phyloP scores from a whole-genome alignment of 2,329 filamentous ascomycete species.

The Teratosphaeria epicoccoides region DNA sequence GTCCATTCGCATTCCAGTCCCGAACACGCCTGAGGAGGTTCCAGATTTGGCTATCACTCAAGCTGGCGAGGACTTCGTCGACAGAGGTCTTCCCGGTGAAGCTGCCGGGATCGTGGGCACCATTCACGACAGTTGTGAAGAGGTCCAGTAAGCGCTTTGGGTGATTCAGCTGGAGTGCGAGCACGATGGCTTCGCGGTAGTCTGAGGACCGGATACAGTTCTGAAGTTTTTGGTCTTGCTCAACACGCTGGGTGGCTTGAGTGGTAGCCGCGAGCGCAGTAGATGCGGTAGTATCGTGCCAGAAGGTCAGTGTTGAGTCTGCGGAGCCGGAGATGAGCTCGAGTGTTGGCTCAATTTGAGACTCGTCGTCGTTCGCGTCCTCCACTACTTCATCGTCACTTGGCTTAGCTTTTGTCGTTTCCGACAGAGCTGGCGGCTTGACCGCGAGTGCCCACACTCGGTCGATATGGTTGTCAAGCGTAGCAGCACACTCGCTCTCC shows the following conservation, averaged over 20 bases:
- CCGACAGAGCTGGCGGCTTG: constrained; percentile 39
- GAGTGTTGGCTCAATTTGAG: constrained; percentile 33
- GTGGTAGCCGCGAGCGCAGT: constrained; percentile 66
- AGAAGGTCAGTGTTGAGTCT: constrained; percentile 89
- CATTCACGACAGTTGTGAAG: constrained; percentile 68
- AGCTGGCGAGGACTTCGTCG: constrained; percentile 67
- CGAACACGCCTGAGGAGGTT: constrained; percentile 68
- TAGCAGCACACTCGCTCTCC: constrained; percentile 73
- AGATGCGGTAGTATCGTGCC: constrained; percentile 78
- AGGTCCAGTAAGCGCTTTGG: constrained; percentile 75
- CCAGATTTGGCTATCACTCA: constrained; percentile 80
- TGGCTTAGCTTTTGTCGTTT: constrained; percentile 11
- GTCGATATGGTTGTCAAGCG: constrained; percentile 93
- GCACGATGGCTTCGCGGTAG: constrained; percentile 83
- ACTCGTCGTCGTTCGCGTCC: constrained; percentile 9
- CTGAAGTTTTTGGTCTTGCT: constrained; percentile 87
- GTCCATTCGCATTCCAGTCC: constrained; percentile 96
- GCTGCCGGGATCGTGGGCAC: constrained; percentile 49
- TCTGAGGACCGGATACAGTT: constrained; percentile 84
- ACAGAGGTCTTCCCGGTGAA: constrained; percentile 56
- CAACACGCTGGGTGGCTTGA: constrained; percentile 67
- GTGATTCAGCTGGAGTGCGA: constrained; percentile 89
- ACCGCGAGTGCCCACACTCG: constrained; percentile 83
- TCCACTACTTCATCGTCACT: constrained; percentile 19
- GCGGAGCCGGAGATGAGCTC: constrained; percentile 81